phyloP scores from a whole-genome alignment of 1,139 yeast genomes.

The Nakaseomyces bracarensis region DNA sequence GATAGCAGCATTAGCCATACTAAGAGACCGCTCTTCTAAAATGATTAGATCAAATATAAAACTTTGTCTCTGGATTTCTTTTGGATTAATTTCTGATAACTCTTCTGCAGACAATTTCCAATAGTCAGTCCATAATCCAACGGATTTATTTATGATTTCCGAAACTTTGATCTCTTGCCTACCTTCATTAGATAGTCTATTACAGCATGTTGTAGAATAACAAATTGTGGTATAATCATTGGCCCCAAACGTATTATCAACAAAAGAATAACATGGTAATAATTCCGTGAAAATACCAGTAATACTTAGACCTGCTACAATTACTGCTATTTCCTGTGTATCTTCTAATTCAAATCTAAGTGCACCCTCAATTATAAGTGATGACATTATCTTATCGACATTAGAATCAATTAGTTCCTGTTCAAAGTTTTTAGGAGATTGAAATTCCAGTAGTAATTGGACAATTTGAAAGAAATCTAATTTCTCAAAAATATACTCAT shows the following conservation, averaged over 20 bases:
- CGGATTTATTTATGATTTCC: slow-evolving; percentile 31
- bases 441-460: slow-evolving; percentile 39
- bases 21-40: slow-evolving; percentile 67
- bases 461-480: slow-evolving; percentile 52
- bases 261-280: slow-evolving; percentile 32
- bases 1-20: slow-evolving; percentile 58
- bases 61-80: slow-evolving; percentile 59
- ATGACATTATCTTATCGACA: slow-evolving; percentile 41
- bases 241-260: slow-evolving; percentile 18
- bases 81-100: slow-evolving; percentile 45
- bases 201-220: slow-evolving; percentile 28
- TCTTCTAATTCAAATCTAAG: slow-evolving; percentile 33
- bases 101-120: slow-evolving; percentile 61
- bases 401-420: slow-evolving; percentile 32
- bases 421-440: slow-evolving; percentile 28
- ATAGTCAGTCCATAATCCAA: slow-evolving; percentile 64
- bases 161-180: slow-evolving; percentile 27
- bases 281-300: slow-evolving; percentile 42
- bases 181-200: slow-evolving; percentile 26
- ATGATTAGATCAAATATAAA: slow-evolving; percentile 69
- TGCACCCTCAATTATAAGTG: slow-evolving; percentile 42
- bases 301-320: slow-evolving; percentile 29
- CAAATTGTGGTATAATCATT: slow-evolving; percentile 10
- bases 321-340: slow-evolving; percentile 24
- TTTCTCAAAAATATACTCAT: slow-evolving; percentile 38